These are phyloP conservation scores for Escovopsis weberi DNA, from an alignment of 2,329 filamentous ascomycete species.

Conservation along the genomic window DNA sequence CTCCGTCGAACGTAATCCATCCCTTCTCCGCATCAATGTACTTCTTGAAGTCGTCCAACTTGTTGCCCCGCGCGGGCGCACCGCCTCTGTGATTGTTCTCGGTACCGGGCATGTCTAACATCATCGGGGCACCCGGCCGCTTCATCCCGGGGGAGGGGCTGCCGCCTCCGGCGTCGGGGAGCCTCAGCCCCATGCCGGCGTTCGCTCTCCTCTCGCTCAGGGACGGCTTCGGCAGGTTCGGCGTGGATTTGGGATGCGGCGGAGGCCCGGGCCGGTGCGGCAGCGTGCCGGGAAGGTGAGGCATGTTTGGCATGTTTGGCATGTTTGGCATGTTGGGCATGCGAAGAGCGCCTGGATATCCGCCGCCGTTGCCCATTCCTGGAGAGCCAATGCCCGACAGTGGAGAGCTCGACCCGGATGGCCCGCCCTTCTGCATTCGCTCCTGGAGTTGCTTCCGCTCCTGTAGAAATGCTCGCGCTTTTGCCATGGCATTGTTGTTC, in stretches of 20 bases:
- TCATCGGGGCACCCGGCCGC: slow-evolving; percentile 24
- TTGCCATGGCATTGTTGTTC: slow-evolving; percentile 30
- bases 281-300: too few species aligned
- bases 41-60: slow-evolving; percentile 50
- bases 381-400: slow-evolving; percentile 18
- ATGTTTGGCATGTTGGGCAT: slow-evolving; percentile 22
- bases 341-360: slow-evolving; percentile 28
- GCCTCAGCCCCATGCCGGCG: slow-evolving; percentile 32
- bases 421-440: slow-evolving; percentile 29
- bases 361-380: slow-evolving; percentile 24
- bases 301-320: slow-evolving; percentile 12
- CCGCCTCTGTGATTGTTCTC: slow-evolving; percentile 4
- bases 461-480: slow-evolving; percentile 31
- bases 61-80: slow-evolving; percentile 27
- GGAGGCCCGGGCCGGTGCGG: slow-evolving; percentile 32
- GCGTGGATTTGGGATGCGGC: slow-evolving; percentile 38
- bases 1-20: slow-evolving; percentile 82
- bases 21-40: slow-evolving; percentile 87
- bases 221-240: slow-evolving; percentile 37
- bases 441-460: slow-evolving; percentile 32
- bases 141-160: slow-evolving; percentile 13
- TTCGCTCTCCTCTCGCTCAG: slow-evolving; percentile 52
- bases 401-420: slow-evolving; percentile 15
- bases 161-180: slow-evolving; percentile 35
- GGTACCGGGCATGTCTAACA: slow-evolving; percentile 25